Base-by-base conservation (phyloP, 192 early-diverging fungal species). In the Backusella sp. region DNA sequence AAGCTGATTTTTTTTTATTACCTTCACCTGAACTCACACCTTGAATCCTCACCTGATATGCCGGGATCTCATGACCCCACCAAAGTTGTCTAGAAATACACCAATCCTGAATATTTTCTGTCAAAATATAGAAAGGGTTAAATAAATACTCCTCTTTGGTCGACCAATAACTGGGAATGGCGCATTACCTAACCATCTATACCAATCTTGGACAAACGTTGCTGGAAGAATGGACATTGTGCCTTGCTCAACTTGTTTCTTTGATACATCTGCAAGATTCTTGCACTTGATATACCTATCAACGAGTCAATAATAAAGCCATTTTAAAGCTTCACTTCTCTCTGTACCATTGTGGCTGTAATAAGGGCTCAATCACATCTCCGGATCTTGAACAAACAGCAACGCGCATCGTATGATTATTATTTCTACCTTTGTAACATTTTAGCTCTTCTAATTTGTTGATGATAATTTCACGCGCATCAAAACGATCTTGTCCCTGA, bases 61-160 rank as follows among this genome's bases (percentile, higher is more conserved):
- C 93, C 11, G 97, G 97, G 53, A 99, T 92, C 39, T 93, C 91
- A 78, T 98, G 96, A 28, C 97, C 97, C 96, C 96, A 99, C 97
- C 96, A 99, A 72, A 99, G 84, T 80, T 99, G 97, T 35, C 97
- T 86, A 9, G 97, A 98, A 46, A 99, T 92, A 77, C 97, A 99
- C 97, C 97, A 99, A 81, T 99, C 97, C 75, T 97, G 92, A 69
- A 94, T 94, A 59, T 87, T 89, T 62, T 89, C 84, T 82, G 78
- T 49, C 41, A 71, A 30, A 14, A n/a, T 30, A 28, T 28, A 23
- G 26, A 28, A 42, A 71, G 36, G 68, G 36, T 39, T 69, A 69
- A 69, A 69, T 69, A 69, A 23, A 37, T 69, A 0, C 4, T 26
- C 34, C n/a, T 14, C 14, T 39, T n/a, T 68, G 35, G 3, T 19